These are phyloP conservation scores for Rhizodiscina lignyota DNA, from an alignment of 495 filamentous ascomycete genomes.

Conservation along the genomic window DNA sequence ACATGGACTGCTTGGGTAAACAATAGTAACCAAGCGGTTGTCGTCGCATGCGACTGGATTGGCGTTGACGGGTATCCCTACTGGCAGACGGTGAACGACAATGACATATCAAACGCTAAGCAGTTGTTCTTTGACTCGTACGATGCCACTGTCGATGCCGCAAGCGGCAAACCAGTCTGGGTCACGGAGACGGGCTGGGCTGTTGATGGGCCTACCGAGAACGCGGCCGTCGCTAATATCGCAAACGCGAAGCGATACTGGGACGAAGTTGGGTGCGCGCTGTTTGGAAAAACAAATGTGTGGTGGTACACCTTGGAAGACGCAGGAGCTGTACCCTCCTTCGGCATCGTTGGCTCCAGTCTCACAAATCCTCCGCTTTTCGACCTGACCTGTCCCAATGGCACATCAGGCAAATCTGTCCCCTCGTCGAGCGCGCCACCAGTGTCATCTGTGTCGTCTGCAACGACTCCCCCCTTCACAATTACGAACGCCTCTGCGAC, in stretches of 20 bases:
- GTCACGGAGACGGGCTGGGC: slow-evolving; percentile 88
- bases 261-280: slow-evolving; percentile 57
- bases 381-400: no score
- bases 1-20: slow-evolving; percentile 84
- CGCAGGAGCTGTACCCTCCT: slow-evolving; percentile 38
- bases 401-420: no score
- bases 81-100: slow-evolving; percentile 54
- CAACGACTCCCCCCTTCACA: no score
- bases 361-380: no score
- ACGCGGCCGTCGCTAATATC: slow-evolving; percentile 41
- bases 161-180: slow-evolving; percentile 58
- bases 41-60: slow-evolving; percentile 55
- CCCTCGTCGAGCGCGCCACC: no score
- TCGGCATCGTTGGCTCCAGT: slow-evolving; percentile 34
- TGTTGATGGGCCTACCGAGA: slow-evolving; percentile 42
- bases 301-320: slow-evolving; percentile 71
- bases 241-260: slow-evolving; percentile 69
- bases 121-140: slow-evolving; percentile 47
- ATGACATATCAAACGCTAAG: slow-evolving; percentile 44
- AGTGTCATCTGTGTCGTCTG: no score
- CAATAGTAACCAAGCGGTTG: slow-evolving; percentile 49
- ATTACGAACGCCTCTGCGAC: no score
- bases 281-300: slow-evolving; percentile 50
- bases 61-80: slow-evolving; percentile 49
- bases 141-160: slow-evolving; percentile 35